Evolutionary conservation across 306 rosid species (phyloP).

Genomic region (Albizia julibrissin): DNA sequence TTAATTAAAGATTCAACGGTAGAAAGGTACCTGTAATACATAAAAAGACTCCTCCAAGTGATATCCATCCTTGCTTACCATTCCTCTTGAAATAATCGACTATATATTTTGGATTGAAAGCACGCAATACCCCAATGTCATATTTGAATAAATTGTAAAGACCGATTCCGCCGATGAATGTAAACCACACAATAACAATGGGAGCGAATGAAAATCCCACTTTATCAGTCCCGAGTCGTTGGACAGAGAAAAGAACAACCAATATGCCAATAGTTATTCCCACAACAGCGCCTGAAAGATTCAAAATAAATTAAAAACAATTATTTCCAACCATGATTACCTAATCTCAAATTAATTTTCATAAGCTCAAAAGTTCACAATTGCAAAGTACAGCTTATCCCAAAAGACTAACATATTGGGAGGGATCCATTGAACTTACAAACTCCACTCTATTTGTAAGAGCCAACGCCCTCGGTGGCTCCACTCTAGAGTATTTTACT

Average conservation of each 20-base stretch:
- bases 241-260: conserved; percentile 29
- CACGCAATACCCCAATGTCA: conserved; percentile 44
- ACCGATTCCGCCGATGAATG: conserved; percentile 46
- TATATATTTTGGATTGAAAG: conserved; percentile 52
- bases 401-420: no score
- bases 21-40: conserved; percentile 37
- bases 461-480: no score
- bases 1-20: neutral
- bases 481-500: no score
- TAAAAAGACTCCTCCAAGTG: conserved; percentile 53
- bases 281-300: conserved; percentile 41
- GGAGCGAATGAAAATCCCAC: conserved; percentile 51
- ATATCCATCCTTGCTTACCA: conserved; percentile 49
- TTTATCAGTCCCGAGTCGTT: conserved; percentile 54
- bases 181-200: conserved; percentile 38
- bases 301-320: neutral
- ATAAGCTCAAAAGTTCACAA: no score
- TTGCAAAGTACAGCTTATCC: fast-evolving
- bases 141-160: conserved; percentile 46
- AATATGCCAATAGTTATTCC: conserved; percentile 45
- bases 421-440: no score
- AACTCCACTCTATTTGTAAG: no score
- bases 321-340: neutral
- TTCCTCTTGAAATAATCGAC: conserved; percentile 50
- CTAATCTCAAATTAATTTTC: neutral